Base-by-base conservation (phyloP, 2,329 filamentous ascomycete genomes). In the Graphilbum sp. region DNA sequence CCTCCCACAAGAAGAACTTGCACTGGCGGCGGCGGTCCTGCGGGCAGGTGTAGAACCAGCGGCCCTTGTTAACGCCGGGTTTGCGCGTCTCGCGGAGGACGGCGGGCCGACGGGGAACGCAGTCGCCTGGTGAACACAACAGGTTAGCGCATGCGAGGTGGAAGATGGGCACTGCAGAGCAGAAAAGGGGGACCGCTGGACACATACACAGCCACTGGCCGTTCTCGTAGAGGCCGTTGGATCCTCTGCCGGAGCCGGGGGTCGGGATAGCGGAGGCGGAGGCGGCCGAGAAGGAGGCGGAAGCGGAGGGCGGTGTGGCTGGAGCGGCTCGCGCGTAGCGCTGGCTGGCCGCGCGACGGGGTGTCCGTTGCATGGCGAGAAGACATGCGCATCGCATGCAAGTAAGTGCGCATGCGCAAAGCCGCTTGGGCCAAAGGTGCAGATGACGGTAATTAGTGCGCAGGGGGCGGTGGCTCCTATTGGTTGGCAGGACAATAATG, bases 1-100 rank as follows among this genome's bases (percentile, higher is more conserved):
- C 56, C n/a, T 54, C 52, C 57, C 58, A 67, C 18, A 66, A 46
- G 41, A 64, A 68, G 46, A 67, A 64, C 7, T 47, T 38, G 48
- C 64, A 68, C 34, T 53, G 51, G 8, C 38, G 30, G 1, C 41
- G 40, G 7, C 51, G 50, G 8, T 49, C 47, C n/a, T 46, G 41
- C 7, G 47, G 46, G 46, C 64, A 67, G 10, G 51, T 55, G 50
- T 57, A 65, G 47, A 64, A 67, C 36, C 50, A 53, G 36, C 51
- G 56, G 19, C 62, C 62, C 33, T 56, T 52, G 47, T 64, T 66
- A 19, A 43, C 45, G 2, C 50, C 49, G 4, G 56, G 45, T 40
- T 60, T 64, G 36, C 52, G 57, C 23, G 59, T 57, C 36, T 54
- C 51, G n/a, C 52, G 49, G 27, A 53, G 50, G 10, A 47, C 45